Evolutionary conservation across 805 yeast species (phyloP).

Genomic region (Starmerella tilneyi): DNA sequence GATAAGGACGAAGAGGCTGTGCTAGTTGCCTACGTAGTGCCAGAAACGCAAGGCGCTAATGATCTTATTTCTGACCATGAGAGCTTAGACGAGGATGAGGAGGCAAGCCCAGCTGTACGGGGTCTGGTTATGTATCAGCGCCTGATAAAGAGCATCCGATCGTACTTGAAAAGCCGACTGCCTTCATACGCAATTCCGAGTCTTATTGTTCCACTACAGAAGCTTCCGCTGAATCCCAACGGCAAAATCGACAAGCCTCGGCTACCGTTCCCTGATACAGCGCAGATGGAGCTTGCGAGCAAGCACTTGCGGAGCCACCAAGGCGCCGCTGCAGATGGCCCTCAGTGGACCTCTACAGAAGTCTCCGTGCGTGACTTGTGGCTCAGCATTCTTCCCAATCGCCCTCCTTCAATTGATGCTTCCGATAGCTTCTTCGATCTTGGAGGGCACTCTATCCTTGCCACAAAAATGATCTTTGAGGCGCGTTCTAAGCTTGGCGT

Average conservation of each 20-base stretch:
- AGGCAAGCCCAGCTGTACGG: conserved; percentile 51
- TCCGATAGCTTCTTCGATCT: conserved; percentile 89
- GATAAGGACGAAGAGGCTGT: conserved; percentile 90
- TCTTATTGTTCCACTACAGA: conserved; percentile 73
- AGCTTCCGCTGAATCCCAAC: conserved; percentile 89
- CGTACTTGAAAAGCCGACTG: conserved; percentile 74
- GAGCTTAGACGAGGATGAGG: conserved; percentile 35
- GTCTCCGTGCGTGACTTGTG: conserved; percentile 66
- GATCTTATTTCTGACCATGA: conserved; percentile 35
- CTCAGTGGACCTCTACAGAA: conserved; percentile 53
- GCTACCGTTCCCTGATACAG: conserved; percentile 85
- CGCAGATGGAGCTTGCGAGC: conserved; percentile 71
- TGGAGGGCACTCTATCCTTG: conserved; percentile 96
- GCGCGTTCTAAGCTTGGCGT: conserved; percentile 66
- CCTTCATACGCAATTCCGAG: conserved; percentile 93
- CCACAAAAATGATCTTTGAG: conserved; percentile 93
- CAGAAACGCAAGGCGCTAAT: conserved; percentile 46
- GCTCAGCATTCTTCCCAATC: conserved; percentile 73
- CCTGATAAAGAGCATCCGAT: conserved; percentile 68
- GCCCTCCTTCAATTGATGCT: conserved; percentile 65
- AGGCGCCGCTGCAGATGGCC: conserved; percentile 31
- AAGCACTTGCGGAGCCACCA: conserved; percentile 32
- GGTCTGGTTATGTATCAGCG: conserved; percentile 70
- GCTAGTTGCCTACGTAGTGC: conserved; percentile 83
- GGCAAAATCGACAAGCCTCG: conserved; percentile 98